A percentile compares a stretch with the other conserved stretches of the same genome.
These are phyloP conservation scores for Monilinia polystroma DNA, from an alignment of 2,329 filamentous ascomycete genomes.

Conservation along the genomic window DNA sequence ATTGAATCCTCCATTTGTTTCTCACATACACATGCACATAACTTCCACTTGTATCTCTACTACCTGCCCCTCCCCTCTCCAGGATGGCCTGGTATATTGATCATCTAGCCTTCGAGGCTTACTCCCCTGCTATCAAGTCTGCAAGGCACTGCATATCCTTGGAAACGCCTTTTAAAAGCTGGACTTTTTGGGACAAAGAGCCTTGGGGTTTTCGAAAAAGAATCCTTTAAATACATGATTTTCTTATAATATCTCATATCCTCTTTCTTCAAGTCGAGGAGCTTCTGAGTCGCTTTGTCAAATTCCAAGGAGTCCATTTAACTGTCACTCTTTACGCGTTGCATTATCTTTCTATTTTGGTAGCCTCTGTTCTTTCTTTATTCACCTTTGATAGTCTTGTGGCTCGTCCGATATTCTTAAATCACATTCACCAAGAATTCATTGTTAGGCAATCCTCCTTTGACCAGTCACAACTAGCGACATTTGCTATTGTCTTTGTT, in stretches of 20 bases:
- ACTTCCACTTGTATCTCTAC: neutral
- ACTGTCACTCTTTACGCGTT: slow-evolving; percentile 41
- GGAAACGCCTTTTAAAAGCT: neutral
- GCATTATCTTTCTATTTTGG: slow-evolving; percentile 23
- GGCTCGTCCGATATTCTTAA: neutral
- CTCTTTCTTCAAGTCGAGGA: slow-evolving; percentile 8
- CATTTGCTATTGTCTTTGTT: slow-evolving; percentile 7
- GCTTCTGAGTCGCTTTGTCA: slow-evolving; percentile 15
- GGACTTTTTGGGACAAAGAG: slow-evolving; percentile 17
- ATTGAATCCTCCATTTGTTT: slow-evolving; percentile 12
- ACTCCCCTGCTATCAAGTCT: slow-evolving; percentile 11
- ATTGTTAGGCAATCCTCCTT: neutral
- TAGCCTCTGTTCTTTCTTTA: slow-evolving; percentile 1
- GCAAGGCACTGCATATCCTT: slow-evolving; percentile 9
- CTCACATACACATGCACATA: neutral
- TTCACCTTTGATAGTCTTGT: neutral
- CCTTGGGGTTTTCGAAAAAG: too few relatives aligned
- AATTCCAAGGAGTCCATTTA: neutral
- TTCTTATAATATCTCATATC: slow-evolving; percentile 19
- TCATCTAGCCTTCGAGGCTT: slow-evolving; percentile 6
- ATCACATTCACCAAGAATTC: neutral
- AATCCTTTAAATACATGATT: slow-evolving; percentile 3
- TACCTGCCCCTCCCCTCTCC: slow-evolving; percentile 1
- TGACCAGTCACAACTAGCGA: slow-evolving; percentile 9
- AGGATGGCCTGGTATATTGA: neutral